Percentiles rank a stretch among this genome's conserved stretches.
Conservation (phyloP, 2,329 filamentous ascomycete genomes). For the Penicillium glabrum region DNA sequence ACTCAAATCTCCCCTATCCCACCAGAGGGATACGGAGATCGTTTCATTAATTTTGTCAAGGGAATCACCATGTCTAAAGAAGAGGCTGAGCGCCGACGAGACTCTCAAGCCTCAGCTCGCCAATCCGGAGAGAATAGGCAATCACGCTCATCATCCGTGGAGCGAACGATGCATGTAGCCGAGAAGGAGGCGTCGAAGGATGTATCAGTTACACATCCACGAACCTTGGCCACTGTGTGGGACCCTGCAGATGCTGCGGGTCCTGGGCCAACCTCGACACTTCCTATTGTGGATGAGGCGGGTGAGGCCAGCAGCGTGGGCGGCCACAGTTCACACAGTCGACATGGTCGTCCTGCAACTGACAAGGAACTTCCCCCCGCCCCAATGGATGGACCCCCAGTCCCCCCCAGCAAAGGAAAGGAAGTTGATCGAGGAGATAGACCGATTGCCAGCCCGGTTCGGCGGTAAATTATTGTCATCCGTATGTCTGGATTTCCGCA, state of each 20-base stretch:
- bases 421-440: slow-evolving; percentile 16
- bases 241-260: slow-evolving; percentile 58
- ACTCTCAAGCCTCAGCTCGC: slow-evolving; percentile 28
- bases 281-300: slow-evolving; percentile 90
- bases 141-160: slow-evolving; percentile 44
- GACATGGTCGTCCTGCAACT: slow-evolving; percentile 23
- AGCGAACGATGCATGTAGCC: slow-evolving; percentile 57
- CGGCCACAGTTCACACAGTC: slow-evolving; percentile 57
- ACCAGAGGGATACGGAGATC: slow-evolving; percentile 85
- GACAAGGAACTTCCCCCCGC: slow-evolving; percentile 35
- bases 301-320: slow-evolving; percentile 71
- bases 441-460: neutral
- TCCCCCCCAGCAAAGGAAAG: slow-evolving; percentile 26
- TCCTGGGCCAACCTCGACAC: slow-evolving; percentile 53
- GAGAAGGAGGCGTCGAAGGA: slow-evolving; percentile 64
- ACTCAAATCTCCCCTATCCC: slow-evolving; percentile 90
- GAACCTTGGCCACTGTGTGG: slow-evolving; percentile 58
- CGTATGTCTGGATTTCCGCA: neutral
- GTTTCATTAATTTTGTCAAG: slow-evolving; percentile 89
- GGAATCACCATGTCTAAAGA: slow-evolving; percentile 88
- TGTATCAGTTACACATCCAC: slow-evolving; percentile 61
- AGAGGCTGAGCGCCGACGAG: slow-evolving; percentile 62
- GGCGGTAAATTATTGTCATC: slow-evolving; percentile 1
- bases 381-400: slow-evolving; percentile 16
- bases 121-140: slow-evolving; percentile 29